These are phyloP conservation scores for Bonia amplexicaulis DNA, from an alignment of 176 grass and related monocot genomes.

Conservation along the genomic window DNA sequence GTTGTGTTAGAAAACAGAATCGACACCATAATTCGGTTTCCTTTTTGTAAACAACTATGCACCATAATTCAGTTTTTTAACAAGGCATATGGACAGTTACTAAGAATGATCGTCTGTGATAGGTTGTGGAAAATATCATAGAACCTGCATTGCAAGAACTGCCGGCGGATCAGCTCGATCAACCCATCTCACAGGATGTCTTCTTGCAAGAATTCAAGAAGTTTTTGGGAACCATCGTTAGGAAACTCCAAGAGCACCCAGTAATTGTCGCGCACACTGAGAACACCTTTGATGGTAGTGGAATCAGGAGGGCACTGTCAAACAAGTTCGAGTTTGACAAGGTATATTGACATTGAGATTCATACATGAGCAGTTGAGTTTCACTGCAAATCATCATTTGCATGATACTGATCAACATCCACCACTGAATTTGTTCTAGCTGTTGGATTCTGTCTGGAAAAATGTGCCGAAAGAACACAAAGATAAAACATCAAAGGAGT, in stretches of 20 bases:
- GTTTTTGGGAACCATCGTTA: conserved; percentile 30
- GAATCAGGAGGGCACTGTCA: conserved; percentile 50
- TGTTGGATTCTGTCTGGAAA: conserved; percentile 64
- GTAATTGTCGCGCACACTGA: conserved; percentile 80
- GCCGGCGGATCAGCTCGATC: conserved; percentile 35
- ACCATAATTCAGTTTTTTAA: background rate
- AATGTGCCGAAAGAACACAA: conserved; percentile 53
- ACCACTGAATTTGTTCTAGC: conserved; percentile 22
- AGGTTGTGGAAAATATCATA: conserved; percentile 63
- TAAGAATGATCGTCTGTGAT: background rate
- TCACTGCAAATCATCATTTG: background rate
- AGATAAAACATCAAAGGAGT: conserved; percentile 45
- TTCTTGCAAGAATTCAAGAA: conserved; percentile 69
- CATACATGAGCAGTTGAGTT: background rate
- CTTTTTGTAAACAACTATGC: background rate
- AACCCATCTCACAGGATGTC: conserved; percentile 43
- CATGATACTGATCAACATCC: background rate
- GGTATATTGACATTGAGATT: conserved; percentile 12
- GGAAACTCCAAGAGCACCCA: conserved; percentile 51
- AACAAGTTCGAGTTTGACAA: conserved; percentile 66
- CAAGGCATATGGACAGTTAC: background rate
- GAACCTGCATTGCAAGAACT: conserved; percentile 51
- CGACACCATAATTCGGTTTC: background rate
- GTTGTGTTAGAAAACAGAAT: background rate
- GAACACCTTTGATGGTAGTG: conserved; percentile 85